Evolutionary conservation across 306 rosid genomes (phyloP), one percentile per base, ranked within the genome.

Genomic region (Pterocarpus santalinus): DNA sequence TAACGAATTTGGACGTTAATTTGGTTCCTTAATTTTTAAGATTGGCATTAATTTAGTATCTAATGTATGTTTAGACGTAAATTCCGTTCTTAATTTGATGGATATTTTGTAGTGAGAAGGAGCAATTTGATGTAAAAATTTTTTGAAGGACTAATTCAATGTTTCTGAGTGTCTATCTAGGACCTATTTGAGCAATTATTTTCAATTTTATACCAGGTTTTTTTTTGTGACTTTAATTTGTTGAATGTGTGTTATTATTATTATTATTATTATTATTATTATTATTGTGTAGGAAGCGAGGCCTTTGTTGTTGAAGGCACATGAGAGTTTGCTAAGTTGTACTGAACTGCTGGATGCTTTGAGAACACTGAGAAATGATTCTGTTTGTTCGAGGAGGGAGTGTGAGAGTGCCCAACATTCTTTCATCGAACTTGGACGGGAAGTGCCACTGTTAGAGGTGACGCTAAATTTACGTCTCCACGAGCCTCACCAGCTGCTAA

Each of bases 301-400:
- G 89, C 86, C 97, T 33, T 76, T 89, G 70, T 81, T 95, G 64
- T 17, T 91, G 70, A 88, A 86, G 71, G 99, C 97, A 1, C 88
- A 88, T 11, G 88, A 82, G 74, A 85, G 81, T 83, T 89, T 95
- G 89, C 52, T 86, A 44, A 78, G 80, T 71, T 88, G 88, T 44
- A 78, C 16, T 68, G 89, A 32, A 66, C 88, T 95, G 15, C 85
- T 95, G 72, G 91, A 81, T 61, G 88, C 56, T 35, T 60, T 92
- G 68, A 83, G 83, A 49, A 74, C 73, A 67, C 78, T 90, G 82
- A 89, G 85, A 73, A 77, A 86, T 78, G 92, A 69, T 73, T 62
- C 22, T 16, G 72, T 53, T 70, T 75, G 68, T 63, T 84, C 73
- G 13, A 65, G 17, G 5, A 69, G 11, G 41, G 79, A 76, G 15